A percentile compares a stretch with the other conserved stretches of the same genome.
These are phyloP conservation scores for Trichoderma hamatum DNA, from an alignment of 2,329 filamentous ascomycete genomes.

Conservation along the genomic window DNA sequence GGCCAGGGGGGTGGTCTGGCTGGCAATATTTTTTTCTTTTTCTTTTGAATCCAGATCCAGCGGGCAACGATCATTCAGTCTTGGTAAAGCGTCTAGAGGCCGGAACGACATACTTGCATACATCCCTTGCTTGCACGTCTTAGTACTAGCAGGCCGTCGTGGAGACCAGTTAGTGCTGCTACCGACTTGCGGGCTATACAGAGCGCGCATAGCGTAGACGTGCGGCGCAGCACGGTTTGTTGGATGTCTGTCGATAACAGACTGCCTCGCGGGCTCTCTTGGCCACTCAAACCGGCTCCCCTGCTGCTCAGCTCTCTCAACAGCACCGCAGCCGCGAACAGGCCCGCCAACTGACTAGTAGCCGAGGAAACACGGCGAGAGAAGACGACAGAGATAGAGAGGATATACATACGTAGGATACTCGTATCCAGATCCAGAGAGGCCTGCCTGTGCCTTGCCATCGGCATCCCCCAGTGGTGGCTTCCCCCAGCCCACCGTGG, in stretches of 20 bases:
- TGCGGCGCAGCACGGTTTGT: constrained; percentile 19
- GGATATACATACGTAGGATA: neutral
- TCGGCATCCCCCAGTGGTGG: constrained; percentile 15
- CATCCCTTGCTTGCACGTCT: neutral
- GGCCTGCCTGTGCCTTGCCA: neutral
- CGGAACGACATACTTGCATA: neutral
- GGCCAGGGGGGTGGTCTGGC: constrained; percentile 1
- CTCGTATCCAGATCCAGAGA: neutral
- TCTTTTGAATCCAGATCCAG: constrained; percentile 17
- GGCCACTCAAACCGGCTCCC: neutral
- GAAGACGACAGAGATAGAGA: neutral
- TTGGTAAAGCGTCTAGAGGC: neutral
- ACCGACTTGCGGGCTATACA: constrained; percentile 4
- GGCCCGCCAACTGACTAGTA: neutral
- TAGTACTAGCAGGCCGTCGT: neutral
- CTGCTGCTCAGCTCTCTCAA: neutral
- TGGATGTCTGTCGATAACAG: constrained; percentile 16
- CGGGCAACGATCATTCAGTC: constrained; percentile 6
- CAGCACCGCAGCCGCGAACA: neutral
- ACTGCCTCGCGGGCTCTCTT: constrained; percentile 24
- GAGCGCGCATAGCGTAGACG: too few species aligned
- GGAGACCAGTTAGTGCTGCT: neutral
- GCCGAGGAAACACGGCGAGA: neutral
- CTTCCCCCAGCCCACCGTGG: constrained; percentile 23
- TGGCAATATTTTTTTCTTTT: neutral